phyloP scores from a whole-genome alignment of 306 rosid genomes.

The Cicer judaicum region DNA sequence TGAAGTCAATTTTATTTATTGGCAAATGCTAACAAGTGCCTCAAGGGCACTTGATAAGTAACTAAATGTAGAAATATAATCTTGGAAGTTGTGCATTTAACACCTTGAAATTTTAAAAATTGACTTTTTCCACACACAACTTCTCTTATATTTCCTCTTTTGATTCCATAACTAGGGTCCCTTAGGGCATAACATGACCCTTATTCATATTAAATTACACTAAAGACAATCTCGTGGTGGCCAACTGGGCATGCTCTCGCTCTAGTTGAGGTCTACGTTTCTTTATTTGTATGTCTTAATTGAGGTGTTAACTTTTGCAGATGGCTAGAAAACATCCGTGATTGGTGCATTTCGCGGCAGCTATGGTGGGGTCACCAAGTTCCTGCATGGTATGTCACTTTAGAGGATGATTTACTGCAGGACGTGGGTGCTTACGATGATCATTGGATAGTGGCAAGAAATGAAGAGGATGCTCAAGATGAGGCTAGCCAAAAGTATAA shows the following conservation, averaged over 20 bases:
- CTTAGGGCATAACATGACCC: too few species aligned
- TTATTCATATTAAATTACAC: neutral
- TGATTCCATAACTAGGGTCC: too few species aligned
- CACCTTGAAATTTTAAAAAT: too few species aligned
- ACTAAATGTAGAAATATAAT: too few species aligned
- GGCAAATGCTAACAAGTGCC: too few species aligned
- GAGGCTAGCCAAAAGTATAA: conserved; percentile 60
- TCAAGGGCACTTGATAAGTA: too few species aligned
- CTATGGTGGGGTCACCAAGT: conserved; percentile 99
- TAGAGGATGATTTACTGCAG: conserved; percentile 70
- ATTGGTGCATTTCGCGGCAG: conserved; percentile 96
- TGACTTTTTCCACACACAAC: too few species aligned
- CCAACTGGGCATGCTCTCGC: conserved; percentile 22
- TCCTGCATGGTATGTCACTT: conserved; percentile 89
- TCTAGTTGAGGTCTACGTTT: neutral
- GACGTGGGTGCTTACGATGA: conserved; percentile 76
- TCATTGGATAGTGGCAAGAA: conserved; percentile 91
- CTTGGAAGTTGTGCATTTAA: too few species aligned
- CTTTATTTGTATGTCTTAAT: conserved; percentile 19
- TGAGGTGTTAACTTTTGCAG: conserved; percentile 50
- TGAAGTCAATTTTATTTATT: neutral
- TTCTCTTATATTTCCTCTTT: too few species aligned
- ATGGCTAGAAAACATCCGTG: conserved; percentile 93
- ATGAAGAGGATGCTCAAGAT: conserved; percentile 69
- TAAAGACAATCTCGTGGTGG: neutral